Conservation (phyloP, 768 basidiomycete species). For the Ramaria sp. region DNA sequence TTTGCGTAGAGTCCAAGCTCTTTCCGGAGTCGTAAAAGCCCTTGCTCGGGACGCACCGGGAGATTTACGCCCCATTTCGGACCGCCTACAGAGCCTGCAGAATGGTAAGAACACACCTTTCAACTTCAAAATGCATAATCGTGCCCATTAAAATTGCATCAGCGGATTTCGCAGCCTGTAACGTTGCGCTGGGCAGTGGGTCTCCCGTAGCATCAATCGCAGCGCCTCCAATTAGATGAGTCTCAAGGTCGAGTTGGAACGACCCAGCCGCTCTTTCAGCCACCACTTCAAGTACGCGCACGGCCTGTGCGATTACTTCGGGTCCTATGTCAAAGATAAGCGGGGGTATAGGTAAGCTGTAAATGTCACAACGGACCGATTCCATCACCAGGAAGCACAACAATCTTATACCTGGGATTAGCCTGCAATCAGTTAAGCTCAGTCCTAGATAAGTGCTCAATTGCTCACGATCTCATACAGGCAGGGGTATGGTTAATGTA, state of each 20-base stretch:
- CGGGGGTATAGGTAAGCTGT: background rate
- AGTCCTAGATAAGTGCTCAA: background rate
- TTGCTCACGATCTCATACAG: background rate
- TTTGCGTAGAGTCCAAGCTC: conserved; percentile 93
- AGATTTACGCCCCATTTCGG: conserved; percentile 94
- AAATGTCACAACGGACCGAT: conserved; percentile 51
- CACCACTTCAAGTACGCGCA: conserved; percentile 68
- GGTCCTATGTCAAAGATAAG: conserved; percentile 46
- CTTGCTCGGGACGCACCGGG: conserved; percentile 86
- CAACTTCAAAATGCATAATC: conserved; percentile 10
- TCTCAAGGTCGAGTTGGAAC: conserved; percentile 63
- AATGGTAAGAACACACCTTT: background rate
- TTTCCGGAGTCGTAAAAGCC: conserved; percentile 82
- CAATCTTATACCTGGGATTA: conserved; percentile 64
- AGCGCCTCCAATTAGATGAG: conserved; percentile 80
- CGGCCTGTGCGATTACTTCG: conserved; percentile 79
- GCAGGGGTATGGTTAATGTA: background rate
- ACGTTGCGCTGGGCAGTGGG: conserved; percentile 73
- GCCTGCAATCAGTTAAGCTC: background rate
- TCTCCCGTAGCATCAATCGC: conserved; percentile 87
- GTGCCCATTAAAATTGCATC: conserved; percentile 94
- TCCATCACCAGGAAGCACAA: conserved; percentile 90
- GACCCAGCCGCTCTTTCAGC: conserved; percentile 44
- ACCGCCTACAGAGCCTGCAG: conserved; percentile 88
- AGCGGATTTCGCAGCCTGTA: conserved; percentile 83